Evolutionary conservation across 495 filamentous ascomycete species (phyloP).

Genomic region (Pseudoneurospora amorphoporcata): DNA sequence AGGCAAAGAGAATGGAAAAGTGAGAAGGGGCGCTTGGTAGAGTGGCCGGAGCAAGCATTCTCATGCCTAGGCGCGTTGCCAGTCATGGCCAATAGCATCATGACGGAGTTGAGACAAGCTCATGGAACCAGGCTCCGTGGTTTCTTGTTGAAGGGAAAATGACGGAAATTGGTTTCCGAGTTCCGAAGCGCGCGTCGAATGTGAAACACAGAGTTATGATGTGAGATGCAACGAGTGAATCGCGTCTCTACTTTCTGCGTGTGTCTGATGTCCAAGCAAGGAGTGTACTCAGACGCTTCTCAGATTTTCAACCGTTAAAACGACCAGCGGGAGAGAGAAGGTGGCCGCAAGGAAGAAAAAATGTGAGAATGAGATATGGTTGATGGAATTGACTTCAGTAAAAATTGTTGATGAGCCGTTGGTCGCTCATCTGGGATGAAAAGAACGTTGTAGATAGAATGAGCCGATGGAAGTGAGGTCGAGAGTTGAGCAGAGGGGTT

Average conservation of each 20-base stretch:
- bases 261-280: background rate
- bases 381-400: background rate
- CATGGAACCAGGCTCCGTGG: background rate
- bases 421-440: background rate
- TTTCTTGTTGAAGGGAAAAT: background rate
- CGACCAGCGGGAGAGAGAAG: background rate
- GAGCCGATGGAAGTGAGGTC: background rate
- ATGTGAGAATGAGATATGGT: background rate
- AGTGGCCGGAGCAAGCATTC: background rate
- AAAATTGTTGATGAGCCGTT: background rate
- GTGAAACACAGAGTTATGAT: background rate
- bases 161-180: background rate
- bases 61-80: background rate
- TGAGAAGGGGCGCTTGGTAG: background rate
- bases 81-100: background rate
- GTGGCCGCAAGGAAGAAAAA: background rate
- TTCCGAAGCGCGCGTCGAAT: slow-evolving; percentile 1
- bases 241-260: background rate
- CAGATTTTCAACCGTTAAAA: background rate
- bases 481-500: background rate
- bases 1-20: slow-evolving; percentile 4
- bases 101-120: background rate
- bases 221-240: background rate
- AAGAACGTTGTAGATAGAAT: background rate
- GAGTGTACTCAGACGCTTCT: background rate